Percentiles rank a stretch among this genome's conserved stretches.
Evolutionary conservation across 2,329 filamentous ascomycete genomes (phyloP).

Genomic region (Trichoderma koningiopsis): DNA sequence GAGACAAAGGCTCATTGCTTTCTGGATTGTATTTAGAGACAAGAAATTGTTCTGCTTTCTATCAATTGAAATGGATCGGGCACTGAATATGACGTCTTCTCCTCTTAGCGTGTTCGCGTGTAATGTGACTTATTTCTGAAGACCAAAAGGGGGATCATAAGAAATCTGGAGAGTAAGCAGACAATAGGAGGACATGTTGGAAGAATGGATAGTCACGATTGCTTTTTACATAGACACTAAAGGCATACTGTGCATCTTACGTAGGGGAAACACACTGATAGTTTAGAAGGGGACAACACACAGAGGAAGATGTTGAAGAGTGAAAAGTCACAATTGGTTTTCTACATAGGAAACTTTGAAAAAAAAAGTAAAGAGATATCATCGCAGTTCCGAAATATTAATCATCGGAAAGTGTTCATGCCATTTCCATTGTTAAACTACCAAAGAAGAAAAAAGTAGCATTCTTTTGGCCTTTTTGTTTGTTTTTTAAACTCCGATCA

Average conservation of each 20-base stretch:
- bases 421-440: conserved; percentile 32
- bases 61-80: not conserved
- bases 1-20: not conserved
- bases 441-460: conserved; percentile 24
- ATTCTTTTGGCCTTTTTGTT: conserved; percentile 10
- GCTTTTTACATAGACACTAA: no score
- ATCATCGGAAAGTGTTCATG: conserved; percentile 32
- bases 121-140: not conserved
- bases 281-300: no score
- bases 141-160: no score
- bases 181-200: no score
- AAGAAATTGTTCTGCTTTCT: conserved; percentile 5
- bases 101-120: not conserved
- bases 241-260: no score
- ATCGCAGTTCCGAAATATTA: conserved; percentile 9
- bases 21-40: conserved; percentile 17
- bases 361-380: conserved; percentile 11
- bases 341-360: conserved; percentile 22
- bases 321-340: conserved; percentile 14
- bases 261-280: no score
- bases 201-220: no score
- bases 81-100: not conserved
- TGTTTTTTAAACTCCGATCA: conserved; percentile 3
- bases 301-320: not conserved
- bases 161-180: no score